Base-by-base conservation (phyloP, 768 basidiomycete species). In the Leucocoprinus leucothites region DNA sequence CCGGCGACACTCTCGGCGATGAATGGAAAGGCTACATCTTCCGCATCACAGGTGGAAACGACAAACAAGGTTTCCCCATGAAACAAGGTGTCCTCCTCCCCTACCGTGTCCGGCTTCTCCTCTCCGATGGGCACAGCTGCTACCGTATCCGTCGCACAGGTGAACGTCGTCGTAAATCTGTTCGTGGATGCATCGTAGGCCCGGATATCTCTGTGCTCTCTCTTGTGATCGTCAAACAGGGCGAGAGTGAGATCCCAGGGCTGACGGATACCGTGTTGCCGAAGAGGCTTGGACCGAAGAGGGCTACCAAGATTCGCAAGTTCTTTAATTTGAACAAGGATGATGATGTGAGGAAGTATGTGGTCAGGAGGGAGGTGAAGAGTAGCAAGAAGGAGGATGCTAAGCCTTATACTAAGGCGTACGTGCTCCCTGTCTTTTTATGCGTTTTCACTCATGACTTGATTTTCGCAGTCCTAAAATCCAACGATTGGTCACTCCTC, bases 31-130 rank as follows among this genome's bases (percentile, higher is more conserved):
- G 96, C 56, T 98, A 97, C 78, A 76, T 98, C 71, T 85, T 97
- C 82, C 88, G 94, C 66, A 91, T 99, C 79, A 95, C 92, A 26
- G 95, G 95, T 65, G 94, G 96, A 60, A 98, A 98, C 81, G 94
- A 98, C 86, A 93, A 94, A 79, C 92, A 95, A 72, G 94, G 94
- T 68, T 96, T 97, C 83, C 94, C 94, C 47, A 97, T 98, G 94
- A 99, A 98, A 77, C 96, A 99, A 78, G 95, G 96, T 78, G 91
- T 98, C 63, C 89, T 98, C 59, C 83, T 96, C 66, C 92, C 92
- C 57, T 70, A 92, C 78, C 94, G 96, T 83, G 92, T 95, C 65
- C 80, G 84, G 59, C 89, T 99, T 61, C 91, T 98, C 67, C 90
- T 99, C 69, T 65, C 91, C 59, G 92, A 96, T 72, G 94, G 94